phyloP scores from a whole-genome alignment of 768 basidiomycete genomes.

The Mrakia blollopis region DNA sequence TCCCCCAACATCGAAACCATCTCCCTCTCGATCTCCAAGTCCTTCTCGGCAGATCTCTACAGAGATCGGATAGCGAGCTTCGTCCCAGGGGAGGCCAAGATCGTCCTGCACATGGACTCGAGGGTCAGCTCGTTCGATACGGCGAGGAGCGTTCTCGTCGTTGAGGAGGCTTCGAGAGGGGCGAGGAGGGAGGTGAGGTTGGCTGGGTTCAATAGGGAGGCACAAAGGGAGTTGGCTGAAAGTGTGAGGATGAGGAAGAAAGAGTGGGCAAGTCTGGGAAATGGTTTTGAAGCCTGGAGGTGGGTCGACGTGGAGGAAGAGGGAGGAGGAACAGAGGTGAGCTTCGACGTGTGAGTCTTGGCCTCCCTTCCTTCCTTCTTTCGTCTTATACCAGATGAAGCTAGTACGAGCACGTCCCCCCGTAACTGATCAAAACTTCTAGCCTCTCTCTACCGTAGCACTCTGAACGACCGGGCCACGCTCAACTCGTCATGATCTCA shows the following conservation, averaged over 20 bases:
- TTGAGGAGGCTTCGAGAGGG: neutral
- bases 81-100: neutral
- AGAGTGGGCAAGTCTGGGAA: neutral
- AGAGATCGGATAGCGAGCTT: neutral
- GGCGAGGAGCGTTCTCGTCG: neutral
- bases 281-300: neutral
- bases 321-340: neutral
- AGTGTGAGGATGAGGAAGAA: neutral
- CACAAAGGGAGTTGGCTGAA: neutral
- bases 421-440: too few relatives aligned
- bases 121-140: neutral
- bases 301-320: neutral
- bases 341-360: slow-evolving; percentile 1
- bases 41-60: neutral
- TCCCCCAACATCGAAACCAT: neutral
- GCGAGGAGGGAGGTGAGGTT: neutral
- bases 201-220: neutral
- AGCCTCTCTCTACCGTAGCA: too few relatives aligned
- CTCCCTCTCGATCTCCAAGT: slow-evolving; percentile 8
- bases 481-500: too few relatives aligned
- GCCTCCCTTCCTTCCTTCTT: too few relatives aligned
- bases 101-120: neutral
- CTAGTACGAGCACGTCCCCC: too few relatives aligned
- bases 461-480: too few relatives aligned
- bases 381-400: too few relatives aligned